phyloP scores from a whole-genome alignment of 2,329 filamentous ascomycete genomes.

The Botryotinia globosa region DNA sequence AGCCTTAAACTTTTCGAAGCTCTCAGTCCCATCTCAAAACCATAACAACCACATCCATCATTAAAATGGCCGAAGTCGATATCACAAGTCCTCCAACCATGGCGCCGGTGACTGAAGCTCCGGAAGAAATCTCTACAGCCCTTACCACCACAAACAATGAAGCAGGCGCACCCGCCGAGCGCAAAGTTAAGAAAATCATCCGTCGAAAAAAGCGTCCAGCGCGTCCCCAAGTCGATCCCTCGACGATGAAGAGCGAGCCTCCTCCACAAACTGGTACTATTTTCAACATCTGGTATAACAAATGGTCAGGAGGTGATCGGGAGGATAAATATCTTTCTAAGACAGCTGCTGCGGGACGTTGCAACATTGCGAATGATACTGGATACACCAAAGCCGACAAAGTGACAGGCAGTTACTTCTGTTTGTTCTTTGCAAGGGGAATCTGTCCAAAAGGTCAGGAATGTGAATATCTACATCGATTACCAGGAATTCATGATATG shows the following conservation, averaged over 20 bases:
- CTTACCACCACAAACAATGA: slow-evolving; percentile 35
- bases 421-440: slow-evolving; percentile 85
- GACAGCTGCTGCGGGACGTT: slow-evolving; percentile 77
- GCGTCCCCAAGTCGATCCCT: slow-evolving; percentile 84
- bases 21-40: background rate
- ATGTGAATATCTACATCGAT: slow-evolving; percentile 88
- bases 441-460: slow-evolving; percentile 82
- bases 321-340: slow-evolving; percentile 88
- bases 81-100: slow-evolving; percentile 29
- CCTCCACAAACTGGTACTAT: slow-evolving; percentile 91
- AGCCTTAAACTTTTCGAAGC: slow-evolving; percentile 21
- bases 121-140: slow-evolving; percentile 28
- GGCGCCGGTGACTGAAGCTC: slow-evolving; percentile 22
- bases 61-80: slow-evolving; percentile 34
- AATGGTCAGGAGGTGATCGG: slow-evolving; percentile 92
- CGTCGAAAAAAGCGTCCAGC: slow-evolving; percentile 88
- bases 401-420: slow-evolving; percentile 81
- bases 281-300: slow-evolving; percentile 99
- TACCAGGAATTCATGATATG: slow-evolving; percentile 82
- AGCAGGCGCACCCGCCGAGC: slow-evolving; percentile 32
- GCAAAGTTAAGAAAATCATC: slow-evolving; percentile 85
- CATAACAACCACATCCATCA: slow-evolving; percentile 18
- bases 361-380: slow-evolving; percentile 76
- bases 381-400: slow-evolving; percentile 78
- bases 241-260: slow-evolving; percentile 76